phyloP scores from a whole-genome alignment of 192 early-diverging fungal genomes.

The Podila clonocystis region DNA sequence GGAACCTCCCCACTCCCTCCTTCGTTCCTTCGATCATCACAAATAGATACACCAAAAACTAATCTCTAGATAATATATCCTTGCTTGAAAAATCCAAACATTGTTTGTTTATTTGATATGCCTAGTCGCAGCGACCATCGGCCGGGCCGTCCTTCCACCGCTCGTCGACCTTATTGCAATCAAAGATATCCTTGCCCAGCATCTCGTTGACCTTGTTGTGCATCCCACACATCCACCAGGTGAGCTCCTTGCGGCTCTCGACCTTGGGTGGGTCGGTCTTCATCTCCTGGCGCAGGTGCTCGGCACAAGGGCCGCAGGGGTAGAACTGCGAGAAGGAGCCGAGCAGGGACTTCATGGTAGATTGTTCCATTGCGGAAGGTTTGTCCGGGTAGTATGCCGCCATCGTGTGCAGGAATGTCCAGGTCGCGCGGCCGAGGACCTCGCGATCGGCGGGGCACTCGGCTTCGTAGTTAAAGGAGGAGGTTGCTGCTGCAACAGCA shows the following conservation, averaged over 20 bases:
- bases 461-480: slow-evolving; percentile 37
- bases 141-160: slow-evolving; percentile 87
- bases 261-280: slow-evolving; percentile 80
- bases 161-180: slow-evolving; percentile 94
- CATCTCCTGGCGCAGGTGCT: slow-evolving; percentile 86
- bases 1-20: background rate
- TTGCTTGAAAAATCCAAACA: background rate
- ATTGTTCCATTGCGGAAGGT: slow-evolving; percentile 76
- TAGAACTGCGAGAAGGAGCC: slow-evolving; percentile 86
- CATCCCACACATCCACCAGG: slow-evolving; percentile 90
- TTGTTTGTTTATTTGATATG: slow-evolving; percentile 5
- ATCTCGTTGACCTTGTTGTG: slow-evolving; percentile 97
- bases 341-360: slow-evolving; percentile 79
- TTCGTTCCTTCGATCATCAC: background rate
- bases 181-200: slow-evolving; percentile 90
- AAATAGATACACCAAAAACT: background rate
- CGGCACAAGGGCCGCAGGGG: slow-evolving; percentile 91
- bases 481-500: background rate
- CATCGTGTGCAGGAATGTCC: slow-evolving; percentile 98
- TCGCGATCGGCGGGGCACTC: slow-evolving; percentile 87
- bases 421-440: slow-evolving; percentile 88
- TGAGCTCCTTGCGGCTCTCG: slow-evolving; percentile 70
- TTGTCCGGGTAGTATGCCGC: slow-evolving; percentile 94
- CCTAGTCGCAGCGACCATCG: slow-evolving; percentile 74
- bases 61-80: background rate